Evolutionary conservation across 305 asterid genomes (phyloP).

Genomic region (Fraxinus paxiana): DNA sequence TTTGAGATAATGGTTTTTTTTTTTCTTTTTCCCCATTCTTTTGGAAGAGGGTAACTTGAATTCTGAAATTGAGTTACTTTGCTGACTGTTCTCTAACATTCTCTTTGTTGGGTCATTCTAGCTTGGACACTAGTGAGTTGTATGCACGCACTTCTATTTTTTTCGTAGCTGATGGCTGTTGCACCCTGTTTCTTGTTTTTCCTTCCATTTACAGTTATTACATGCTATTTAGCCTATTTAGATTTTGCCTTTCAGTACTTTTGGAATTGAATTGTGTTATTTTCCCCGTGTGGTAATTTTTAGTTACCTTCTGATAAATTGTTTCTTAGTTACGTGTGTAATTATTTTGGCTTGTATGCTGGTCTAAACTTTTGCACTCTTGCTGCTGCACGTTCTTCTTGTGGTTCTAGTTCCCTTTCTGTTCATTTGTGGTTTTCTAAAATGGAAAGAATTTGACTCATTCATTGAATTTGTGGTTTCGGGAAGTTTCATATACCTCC

Average conservation of each 20-base stretch:
- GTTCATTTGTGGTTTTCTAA: neutral
- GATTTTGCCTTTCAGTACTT: neutral
- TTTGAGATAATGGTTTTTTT: neutral
- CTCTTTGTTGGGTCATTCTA: neutral
- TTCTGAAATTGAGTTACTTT: neutral
- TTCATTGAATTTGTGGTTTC: neutral
- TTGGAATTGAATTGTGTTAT: neutral
- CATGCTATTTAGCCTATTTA: neutral
- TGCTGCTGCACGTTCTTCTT: neutral
- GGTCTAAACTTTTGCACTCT: neutral
- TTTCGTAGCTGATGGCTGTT: neutral
- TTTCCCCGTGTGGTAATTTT: neutral
- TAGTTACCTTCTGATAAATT: neutral
- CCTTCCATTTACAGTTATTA: neutral
- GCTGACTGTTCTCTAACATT: neutral
- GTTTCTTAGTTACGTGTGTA: neutral
- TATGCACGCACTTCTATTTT: neutral
- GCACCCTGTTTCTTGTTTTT: neutral
- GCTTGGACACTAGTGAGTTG: neutral
- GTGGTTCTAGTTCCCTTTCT: neutral
- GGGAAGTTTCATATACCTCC: neutral
- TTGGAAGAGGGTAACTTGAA: neutral
- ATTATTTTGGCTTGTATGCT: neutral
- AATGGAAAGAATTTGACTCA: neutral
- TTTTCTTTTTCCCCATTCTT: neutral